Base-by-base conservation (phyloP, 805 yeast species). In the Ogataea sp. region DNA sequence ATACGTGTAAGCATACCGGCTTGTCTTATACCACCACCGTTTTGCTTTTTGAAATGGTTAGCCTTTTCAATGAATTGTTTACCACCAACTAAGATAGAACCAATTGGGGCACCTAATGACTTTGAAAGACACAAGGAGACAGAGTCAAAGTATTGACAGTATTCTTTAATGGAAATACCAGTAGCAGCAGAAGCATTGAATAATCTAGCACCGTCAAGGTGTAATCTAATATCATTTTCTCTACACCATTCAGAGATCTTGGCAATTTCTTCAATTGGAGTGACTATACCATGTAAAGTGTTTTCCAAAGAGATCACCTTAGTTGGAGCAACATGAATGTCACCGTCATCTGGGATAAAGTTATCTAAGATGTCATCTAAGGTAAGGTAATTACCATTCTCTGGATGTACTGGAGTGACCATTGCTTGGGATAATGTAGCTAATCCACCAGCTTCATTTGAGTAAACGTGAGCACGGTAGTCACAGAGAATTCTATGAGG, bases 11-110 rank as follows among this genome's bases (percentile, higher is more conserved):
- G 70, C 61, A 83, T 64, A 40, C 96, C 96, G 31, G 83, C 70
- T 62, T 87, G 96, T 57, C 96, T 72, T 37, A 87, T 76, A 45
- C 95, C 95, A 49, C 96, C 96, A 56, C 96, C 96, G 47, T 75
- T 74, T 63, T 87, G 96, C 53, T 87, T 87, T 50, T 83, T 81
- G 65, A 86, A 81, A 62, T 87, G 93, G 57, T 77, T 80, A 36
- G 89, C 83, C 52, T 75, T 80, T 48, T 68, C 65, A 45, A 85
- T 79, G 48, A 78, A 73, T 36, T 65, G 62, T 29, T 57, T 51
- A 36, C 67, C 65, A 34, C 94, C 89, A 32, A 86, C 95, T 37
- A 87, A 69, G 6, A 88, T 74, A 17, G 93, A 80, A 3, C 96
- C 96, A 53, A 87, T 77, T 39, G 96, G 96, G 2, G 96, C 95